Percentiles rank a stretch among this genome's conserved stretches.
Conservation (phyloP, 2,329 filamentous ascomycete genomes). For the Dothideomycetes sp. region DNA sequence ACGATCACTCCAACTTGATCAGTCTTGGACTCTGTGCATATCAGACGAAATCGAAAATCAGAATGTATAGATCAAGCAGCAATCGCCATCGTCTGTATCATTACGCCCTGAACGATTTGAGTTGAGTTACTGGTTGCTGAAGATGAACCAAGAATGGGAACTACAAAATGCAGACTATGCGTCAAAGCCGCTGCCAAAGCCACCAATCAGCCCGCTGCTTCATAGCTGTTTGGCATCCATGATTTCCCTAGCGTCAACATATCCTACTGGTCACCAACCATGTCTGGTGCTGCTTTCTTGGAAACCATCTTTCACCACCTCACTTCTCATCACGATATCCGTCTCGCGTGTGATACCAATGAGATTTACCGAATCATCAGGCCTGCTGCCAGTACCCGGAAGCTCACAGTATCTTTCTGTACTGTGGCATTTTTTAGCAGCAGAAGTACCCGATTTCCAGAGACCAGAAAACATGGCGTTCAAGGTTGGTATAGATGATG, state of each 20-base stretch:
- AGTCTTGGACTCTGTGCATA: too few relatives aligned
- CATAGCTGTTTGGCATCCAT: slow-evolving; percentile 1
- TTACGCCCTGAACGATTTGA: slow-evolving; percentile 1
- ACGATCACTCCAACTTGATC: too few relatives aligned
- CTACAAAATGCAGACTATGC: not conserved
- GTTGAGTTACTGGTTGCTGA: slow-evolving; percentile 2
- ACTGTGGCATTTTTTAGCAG: not conserved
- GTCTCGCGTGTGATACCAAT: slow-evolving; percentile 2
- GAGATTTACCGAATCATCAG: slow-evolving; percentile 1
- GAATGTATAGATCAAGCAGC: too few relatives aligned
- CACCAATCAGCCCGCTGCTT: slow-evolving; percentile 1
- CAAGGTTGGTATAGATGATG: slow-evolving; percentile 1
- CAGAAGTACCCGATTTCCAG: not conserved
- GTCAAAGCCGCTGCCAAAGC: slow-evolving; percentile 2
- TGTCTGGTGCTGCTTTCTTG: slow-evolving; percentile 3
- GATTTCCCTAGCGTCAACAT: slow-evolving; percentile 1
- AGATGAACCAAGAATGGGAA: not conserved
- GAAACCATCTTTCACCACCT: slow-evolving; percentile 1
- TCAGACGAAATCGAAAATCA: too few relatives aligned
- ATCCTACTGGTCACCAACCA: slow-evolving; percentile 3
- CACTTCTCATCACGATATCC: slow-evolving; percentile 3
- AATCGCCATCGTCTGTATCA: not conserved
- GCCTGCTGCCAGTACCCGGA: not conserved
- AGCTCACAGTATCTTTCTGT: slow-evolving; percentile 1
- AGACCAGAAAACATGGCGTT: not conserved